Conservation (phyloP, 2,329 filamentous ascomycete genomes). For the Diplodia sapinea region DNA sequence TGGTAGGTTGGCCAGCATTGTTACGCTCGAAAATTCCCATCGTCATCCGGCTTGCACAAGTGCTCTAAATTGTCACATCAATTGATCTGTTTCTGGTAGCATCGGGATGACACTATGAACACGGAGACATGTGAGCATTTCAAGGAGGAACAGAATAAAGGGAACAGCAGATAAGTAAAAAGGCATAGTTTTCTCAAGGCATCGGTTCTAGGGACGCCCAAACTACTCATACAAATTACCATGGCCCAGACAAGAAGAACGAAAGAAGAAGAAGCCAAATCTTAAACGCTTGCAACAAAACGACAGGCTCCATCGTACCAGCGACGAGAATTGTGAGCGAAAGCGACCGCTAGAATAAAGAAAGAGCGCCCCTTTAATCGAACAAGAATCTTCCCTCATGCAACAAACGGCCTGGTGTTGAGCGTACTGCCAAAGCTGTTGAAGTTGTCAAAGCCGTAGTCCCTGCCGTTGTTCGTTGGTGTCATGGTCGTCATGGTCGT, state of each 20-base stretch:
- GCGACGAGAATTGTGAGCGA: not conserved
- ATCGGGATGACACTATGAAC: not conserved
- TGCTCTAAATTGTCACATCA: too few relatives aligned
- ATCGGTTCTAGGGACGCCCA: not conserved
- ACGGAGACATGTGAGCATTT: too few relatives aligned
- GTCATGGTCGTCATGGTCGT: not conserved
- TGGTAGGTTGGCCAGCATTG: too few relatives aligned
- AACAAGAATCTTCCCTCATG: not conserved
- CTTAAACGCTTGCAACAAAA: not conserved
- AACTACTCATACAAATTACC: constrained; percentile 5
- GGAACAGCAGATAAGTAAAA: not conserved
- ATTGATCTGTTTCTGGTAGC: not conserved
- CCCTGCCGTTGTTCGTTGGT: not conserved
- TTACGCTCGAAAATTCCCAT: too few relatives aligned
- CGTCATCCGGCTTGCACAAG: too few relatives aligned
- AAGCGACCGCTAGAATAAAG: not conserved
- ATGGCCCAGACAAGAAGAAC: not conserved
- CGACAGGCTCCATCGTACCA: not conserved
- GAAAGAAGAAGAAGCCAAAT: not conserved
- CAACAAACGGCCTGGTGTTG: not conserved
- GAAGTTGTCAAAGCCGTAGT: not conserved
- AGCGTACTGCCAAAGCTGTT: not conserved
- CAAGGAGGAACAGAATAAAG: not conserved
- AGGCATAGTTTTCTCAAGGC: not conserved
- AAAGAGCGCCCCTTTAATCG: not conserved